Evolutionary conservation across 352 stramenopile species (phyloP), one percentile per base, ranked within the genome.

Genomic region (Pythium phragmiticola): DNA sequence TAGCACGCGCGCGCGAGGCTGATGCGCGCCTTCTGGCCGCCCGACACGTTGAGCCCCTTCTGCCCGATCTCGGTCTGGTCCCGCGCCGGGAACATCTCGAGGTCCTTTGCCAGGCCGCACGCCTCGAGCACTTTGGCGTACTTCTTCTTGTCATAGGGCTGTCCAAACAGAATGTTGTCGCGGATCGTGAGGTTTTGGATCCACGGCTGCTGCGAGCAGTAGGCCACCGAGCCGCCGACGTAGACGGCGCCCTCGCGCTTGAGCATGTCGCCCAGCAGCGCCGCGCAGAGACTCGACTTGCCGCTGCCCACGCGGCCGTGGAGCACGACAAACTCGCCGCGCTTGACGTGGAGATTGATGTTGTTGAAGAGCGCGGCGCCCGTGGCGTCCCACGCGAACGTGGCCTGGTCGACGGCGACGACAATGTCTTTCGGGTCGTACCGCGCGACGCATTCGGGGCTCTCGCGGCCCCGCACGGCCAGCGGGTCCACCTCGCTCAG

Each of bases 161-260:
- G 68, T 7, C 93, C 91, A 72, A 98, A 99, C 7, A 98, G 72
- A 60, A 99, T 97, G 75, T 99, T 99, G 28, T 98, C 88, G n/a
- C 80, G 76, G 2, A 99, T 69, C 2, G 87, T 96, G 56, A 87
- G 88, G 78, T 98, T 98, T 67, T 98, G 39, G 39, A 46, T 46
- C 39, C 39, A 46, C 39, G 39, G 11, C 7, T 46, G 39, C 39
- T 46, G 39, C 39, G 39, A 46, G 39, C 39, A 46, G 39, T 46
- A 46, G 8, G 39, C 39, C 4, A 46, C 14, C 8, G 8, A n/a
- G 39, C 39, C 39, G 39, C 39, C 39, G 39, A 46, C 39, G 39
- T 46, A 46, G 8, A 46, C 39, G 13, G 39, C 7, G 4, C 39
- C 39, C 39, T 46, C 14, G 39, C 16, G 39, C 39, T 46, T 46